phyloP scores from a whole-genome alignment of 2,329 filamentous ascomycete genomes.

The Hirsutella thompsonii region DNA sequence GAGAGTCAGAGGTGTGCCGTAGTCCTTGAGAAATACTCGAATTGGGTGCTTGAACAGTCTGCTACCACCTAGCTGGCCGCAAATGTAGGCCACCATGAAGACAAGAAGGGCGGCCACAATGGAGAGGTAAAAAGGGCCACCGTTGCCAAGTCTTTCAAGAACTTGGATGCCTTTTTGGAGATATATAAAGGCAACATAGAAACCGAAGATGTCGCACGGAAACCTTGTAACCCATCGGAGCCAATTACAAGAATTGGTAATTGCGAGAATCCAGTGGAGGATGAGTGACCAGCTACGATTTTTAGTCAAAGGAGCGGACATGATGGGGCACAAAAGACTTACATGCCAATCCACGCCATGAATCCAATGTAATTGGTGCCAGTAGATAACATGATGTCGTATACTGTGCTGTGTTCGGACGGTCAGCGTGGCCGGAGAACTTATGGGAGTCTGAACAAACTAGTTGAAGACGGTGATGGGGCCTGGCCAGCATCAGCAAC shows the following conservation, averaged over 20 bases:
- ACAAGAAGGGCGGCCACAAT: conserved; percentile 66
- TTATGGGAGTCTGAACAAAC: conserved; percentile 22
- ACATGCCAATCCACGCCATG: conserved; percentile 84
- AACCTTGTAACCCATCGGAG: conserved; percentile 85
- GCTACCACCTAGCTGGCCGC: conserved; percentile 57
- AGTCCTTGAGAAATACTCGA: conserved; percentile 77
- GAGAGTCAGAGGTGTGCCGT: conserved; percentile 71
- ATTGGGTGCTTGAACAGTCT: conserved; percentile 62
- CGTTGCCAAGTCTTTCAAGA: conserved; percentile 58
- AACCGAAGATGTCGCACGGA: conserved; percentile 87
- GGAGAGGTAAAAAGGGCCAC: conserved; percentile 63
- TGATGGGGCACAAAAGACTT: conserved; percentile 13
- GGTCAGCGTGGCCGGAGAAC: background rate
- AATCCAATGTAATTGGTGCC: conserved; percentile 77
- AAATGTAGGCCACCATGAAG: conserved; percentile 62
- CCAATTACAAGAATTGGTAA: conserved; percentile 78
- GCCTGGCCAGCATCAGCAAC: conserved; percentile 23
- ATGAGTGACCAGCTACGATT: conserved; percentile 59
- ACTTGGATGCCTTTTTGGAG: conserved; percentile 86
- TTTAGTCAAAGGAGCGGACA: background rate
- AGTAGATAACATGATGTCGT: conserved; percentile 68
- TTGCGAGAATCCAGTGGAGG: conserved; percentile 72
- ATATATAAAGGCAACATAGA: conserved; percentile 88
- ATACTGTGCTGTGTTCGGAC: conserved; percentile 51
- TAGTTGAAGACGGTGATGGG: conserved; percentile 93